A percentile compares a stretch with the other conserved stretches of the same genome.
phyloP scores from a whole-genome alignment of 208 protist genomes.

The Crithidia bombi region DNA sequence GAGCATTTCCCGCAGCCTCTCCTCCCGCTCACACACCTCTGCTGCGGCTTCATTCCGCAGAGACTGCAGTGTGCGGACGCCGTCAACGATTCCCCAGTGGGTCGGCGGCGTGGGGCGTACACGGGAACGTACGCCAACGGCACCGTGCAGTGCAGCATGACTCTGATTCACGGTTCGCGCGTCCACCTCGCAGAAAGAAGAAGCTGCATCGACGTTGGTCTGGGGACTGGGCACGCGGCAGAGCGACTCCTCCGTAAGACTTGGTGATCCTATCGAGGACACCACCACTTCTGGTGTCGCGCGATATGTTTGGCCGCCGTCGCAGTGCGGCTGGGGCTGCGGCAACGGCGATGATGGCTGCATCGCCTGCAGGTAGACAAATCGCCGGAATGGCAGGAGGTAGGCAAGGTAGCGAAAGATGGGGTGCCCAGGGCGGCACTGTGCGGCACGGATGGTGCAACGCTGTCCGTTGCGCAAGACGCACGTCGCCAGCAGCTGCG shows the following conservation, averaged over 20 bases:
- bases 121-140: not conserved
- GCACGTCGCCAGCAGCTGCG: conserved; percentile 57
- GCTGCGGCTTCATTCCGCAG: conserved; percentile 24
- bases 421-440: conserved; percentile 54
- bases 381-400: conserved; percentile 75
- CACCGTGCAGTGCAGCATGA: no score
- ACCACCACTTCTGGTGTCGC: not conserved
- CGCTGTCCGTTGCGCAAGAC: conserved; percentile 74
- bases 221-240: not conserved
- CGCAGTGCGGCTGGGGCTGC: not conserved
- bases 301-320: not conserved
- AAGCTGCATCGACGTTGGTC: not conserved
- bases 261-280: not conserved
- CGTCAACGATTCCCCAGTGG: conserved; percentile 15
- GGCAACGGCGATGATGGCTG: not conserved
- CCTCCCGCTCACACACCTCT: conserved; percentile 19
- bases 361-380: conserved; percentile 37
- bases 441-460: conserved; percentile 59
- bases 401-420: conserved; percentile 71
- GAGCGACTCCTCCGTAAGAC: not conserved
- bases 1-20: conserved; percentile 41
- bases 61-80: conserved; percentile 1
- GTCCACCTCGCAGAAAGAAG: not conserved
- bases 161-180: no score
- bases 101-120: not conserved